These are phyloP conservation scores for Elongisporangium prolatum DNA, from an alignment of 352 stramenopile species.

Conservation along the genomic window DNA sequence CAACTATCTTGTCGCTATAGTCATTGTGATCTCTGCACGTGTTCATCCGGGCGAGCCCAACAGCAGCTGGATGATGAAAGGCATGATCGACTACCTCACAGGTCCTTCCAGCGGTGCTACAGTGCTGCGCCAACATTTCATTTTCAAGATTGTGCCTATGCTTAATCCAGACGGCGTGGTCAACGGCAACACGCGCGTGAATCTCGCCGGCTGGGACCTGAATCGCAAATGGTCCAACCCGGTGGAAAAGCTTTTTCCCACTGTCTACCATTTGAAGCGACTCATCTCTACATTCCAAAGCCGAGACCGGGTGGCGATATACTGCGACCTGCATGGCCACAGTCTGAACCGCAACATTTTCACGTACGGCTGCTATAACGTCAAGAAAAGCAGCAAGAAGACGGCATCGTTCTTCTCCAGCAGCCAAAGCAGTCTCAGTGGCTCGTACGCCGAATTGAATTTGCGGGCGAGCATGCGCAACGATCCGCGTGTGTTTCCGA, in stretches of 20 bases:
- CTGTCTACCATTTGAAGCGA: conserved; percentile 75
- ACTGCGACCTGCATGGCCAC: conserved; percentile 82
- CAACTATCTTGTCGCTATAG: conserved; percentile 13
- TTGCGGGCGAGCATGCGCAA: conserved; percentile 23
- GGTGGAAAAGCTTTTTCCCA: conserved; percentile 78
- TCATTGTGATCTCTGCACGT: conserved; percentile 83
- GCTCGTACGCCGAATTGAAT: neutral
- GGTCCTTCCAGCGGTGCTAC: conserved; percentile 47
- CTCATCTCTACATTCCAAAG: conserved; percentile 55
- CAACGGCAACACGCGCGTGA: conserved; percentile 89
- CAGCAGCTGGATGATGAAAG: conserved; percentile 91
- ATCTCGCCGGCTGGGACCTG: conserved; percentile 77
- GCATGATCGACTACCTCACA: conserved; percentile 89
- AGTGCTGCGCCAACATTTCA: conserved; percentile 69
- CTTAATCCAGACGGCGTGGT: conserved; percentile 92
- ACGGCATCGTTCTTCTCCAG: neutral
- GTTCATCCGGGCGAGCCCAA: conserved; percentile 89
- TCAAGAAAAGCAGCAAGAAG: conserved; percentile 23
- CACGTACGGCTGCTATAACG: conserved; percentile 74
- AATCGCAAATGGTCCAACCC: conserved; percentile 80
- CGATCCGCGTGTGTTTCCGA: conserved; percentile 71
- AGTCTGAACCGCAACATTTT: conserved; percentile 85
- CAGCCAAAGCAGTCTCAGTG: neutral
- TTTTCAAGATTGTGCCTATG: conserved; percentile 92
- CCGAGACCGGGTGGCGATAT: conserved; percentile 65